Conservation (phyloP, 176 grass and related monocot species). For the Canna indica region DNA sequence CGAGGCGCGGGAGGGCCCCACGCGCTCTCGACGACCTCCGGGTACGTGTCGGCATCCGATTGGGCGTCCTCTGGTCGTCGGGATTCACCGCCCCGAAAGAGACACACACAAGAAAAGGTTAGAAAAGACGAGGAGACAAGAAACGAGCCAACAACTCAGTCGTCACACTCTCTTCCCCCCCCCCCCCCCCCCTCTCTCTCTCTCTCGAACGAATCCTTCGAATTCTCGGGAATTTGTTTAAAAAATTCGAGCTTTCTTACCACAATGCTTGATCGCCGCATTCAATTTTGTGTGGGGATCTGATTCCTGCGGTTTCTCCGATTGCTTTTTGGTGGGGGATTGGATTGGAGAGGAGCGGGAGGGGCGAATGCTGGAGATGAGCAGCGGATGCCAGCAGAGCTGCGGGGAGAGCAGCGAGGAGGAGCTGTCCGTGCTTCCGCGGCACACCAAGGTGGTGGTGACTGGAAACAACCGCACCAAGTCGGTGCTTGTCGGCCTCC, state of each 20-base stretch:
- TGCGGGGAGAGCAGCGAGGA: conserved; percentile 7
- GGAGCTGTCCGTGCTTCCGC: neutral
- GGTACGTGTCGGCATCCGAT: neutral
- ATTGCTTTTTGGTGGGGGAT: neutral
- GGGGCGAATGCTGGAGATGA: neutral
- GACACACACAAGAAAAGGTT: neutral
- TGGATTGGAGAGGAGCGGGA: neutral
- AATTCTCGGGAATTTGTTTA: neutral
- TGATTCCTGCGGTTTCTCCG: neutral
- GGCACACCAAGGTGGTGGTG: conserved; percentile 9
- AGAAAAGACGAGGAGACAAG: neutral
- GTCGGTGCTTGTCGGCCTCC: conserved; percentile 2
- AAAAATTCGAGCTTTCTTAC: no score
- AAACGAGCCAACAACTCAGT: neutral
- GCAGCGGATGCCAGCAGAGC: conserved; percentile 5
- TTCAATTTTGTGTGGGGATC: neutral
- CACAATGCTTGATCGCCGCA: neutral
- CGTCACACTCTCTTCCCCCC: neutral
- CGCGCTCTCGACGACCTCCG: neutral
- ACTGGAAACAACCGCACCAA: conserved; percentile 3
- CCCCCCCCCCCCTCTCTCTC: neutral
- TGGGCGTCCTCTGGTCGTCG: neutral
- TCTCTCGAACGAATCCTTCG: neutral
- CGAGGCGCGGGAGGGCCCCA: neutral
- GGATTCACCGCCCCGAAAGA: conserved; percentile 1